Evolutionary conservation across 495 filamentous ascomycete genomes (phyloP).

Genomic region (Xylaria venustula): DNA sequence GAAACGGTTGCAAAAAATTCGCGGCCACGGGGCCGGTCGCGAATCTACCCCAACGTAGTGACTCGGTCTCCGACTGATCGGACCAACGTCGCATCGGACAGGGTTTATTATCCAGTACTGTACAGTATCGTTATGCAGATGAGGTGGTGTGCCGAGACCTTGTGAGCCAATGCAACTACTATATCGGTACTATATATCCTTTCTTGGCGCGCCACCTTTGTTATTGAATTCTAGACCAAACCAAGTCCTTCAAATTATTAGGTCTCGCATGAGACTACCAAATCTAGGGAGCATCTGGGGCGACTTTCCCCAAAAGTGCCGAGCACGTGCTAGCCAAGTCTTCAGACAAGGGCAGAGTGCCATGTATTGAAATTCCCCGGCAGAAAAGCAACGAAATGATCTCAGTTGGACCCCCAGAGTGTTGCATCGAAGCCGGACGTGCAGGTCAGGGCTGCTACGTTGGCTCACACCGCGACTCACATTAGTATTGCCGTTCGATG

Average conservation of each 20-base stretch:
- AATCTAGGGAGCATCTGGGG: neutral
- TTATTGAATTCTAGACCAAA: constrained; percentile 3
- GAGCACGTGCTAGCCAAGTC: neutral
- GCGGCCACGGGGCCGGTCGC: constrained; percentile 7
- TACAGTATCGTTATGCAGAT: constrained; percentile 1
- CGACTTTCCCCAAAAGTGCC: neutral
- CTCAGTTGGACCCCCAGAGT: neutral
- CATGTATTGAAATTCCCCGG: neutral
- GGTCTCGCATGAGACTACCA: constrained; percentile 10
- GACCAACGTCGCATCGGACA: neutral
- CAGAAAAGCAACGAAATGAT: neutral
- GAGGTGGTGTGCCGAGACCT: neutral
- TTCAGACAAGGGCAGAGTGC: neutral
- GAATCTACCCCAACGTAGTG: neutral
- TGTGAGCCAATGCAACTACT: neutral
- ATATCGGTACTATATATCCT: neutral
- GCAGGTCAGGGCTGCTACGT: neutral
- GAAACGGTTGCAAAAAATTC: neutral
- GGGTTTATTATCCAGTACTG: too few relatives aligned
- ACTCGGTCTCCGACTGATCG: constrained; percentile 3
- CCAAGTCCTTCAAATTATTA: neutral
- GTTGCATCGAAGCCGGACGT: constrained; percentile 5
- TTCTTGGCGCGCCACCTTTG: neutral
- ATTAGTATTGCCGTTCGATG: neutral
- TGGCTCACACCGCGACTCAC: neutral